phyloP scores from a whole-genome alignment of 2,329 filamentous ascomycete species.

The Xylaria hypoxylon region DNA sequence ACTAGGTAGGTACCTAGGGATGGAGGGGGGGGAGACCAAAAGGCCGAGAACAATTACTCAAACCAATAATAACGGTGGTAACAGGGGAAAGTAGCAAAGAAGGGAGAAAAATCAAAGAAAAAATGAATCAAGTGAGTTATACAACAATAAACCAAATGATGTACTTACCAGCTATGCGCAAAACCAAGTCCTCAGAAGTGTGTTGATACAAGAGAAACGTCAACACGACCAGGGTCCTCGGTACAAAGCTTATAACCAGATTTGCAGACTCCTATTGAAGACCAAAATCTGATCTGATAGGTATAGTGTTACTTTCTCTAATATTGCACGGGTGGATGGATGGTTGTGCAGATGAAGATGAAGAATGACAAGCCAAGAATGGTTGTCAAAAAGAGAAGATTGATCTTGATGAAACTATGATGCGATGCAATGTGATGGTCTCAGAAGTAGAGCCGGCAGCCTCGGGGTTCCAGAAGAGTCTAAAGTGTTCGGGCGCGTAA shows the following conservation, averaged over 20 bases:
- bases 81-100: background rate
- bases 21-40: background rate
- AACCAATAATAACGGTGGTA: background rate
- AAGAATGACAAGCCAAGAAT: conserved; percentile 7
- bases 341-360: background rate
- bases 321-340: background rate
- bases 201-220: conserved; percentile 13
- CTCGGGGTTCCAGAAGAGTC: conserved; percentile 46
- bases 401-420: conserved; percentile 3
- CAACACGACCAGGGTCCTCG: background rate
- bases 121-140: background rate
- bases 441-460: conserved; percentile 25
- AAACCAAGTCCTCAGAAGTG: conserved; percentile 9
- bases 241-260: background rate
- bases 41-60: background rate
- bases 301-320: background rate
- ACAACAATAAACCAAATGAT: background rate
- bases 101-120: too few species aligned
- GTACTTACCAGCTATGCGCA: conserved; percentile 28
- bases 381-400: conserved; percentile 28
- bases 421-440: conserved; percentile 25
- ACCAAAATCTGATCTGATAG: background rate
- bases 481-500: conserved; percentile 13
- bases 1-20: background rate
- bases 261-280: background rate